Evolutionary conservation across 2,329 filamentous ascomycete species (phyloP), one percentile per base, ranked within the genome.

Genomic region (Arthroderma uncinatum): DNA sequence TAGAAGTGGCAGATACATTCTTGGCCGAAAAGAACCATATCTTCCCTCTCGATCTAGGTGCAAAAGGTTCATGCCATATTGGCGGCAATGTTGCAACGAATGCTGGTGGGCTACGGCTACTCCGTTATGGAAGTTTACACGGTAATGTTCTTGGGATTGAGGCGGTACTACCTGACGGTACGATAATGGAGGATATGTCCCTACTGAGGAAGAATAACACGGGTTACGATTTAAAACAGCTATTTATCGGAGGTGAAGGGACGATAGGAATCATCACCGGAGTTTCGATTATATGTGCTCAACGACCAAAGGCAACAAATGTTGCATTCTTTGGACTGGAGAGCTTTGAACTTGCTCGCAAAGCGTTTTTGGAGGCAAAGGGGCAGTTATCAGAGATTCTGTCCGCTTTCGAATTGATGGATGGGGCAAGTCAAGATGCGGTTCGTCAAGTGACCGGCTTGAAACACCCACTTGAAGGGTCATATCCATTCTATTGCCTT

Each of bases 351-450:
- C 85, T 95, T 70, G 89, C 89, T 10, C 89, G 93, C 68, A 75
- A 81, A 64, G 89, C 92, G 1, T 98, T 93, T 78, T 80, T 82
- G 48, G 88, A 92, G 71, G 92, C 93, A 56, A 97, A 96, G 77
- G 78, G 79, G 39, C 88, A 95, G 69, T 82, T 98, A 0, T 89
- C 87, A 0, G 93, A 98, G 74, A 97, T 98, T 65, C 80, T 98
- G 3, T 97, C 92, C 2, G 93, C 93, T 0, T 98, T 98, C 69
- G 93, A 98, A 76, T 79, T 98, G 62, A 98, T 98, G 92, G 93
- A 98, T 65, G 83, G 82, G 16, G 79, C 83, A 61, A 92, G 84
- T 61, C 93, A 97, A 73, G 77, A 83, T 60, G 76, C 95, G 39
- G 89, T 95, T 39, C 79, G 83, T 57, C 75, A 79, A 56, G 86